Conservation (phyloP, 1,284 basidiomycete genomes). For the Papiliotrema flavescens region DNA sequence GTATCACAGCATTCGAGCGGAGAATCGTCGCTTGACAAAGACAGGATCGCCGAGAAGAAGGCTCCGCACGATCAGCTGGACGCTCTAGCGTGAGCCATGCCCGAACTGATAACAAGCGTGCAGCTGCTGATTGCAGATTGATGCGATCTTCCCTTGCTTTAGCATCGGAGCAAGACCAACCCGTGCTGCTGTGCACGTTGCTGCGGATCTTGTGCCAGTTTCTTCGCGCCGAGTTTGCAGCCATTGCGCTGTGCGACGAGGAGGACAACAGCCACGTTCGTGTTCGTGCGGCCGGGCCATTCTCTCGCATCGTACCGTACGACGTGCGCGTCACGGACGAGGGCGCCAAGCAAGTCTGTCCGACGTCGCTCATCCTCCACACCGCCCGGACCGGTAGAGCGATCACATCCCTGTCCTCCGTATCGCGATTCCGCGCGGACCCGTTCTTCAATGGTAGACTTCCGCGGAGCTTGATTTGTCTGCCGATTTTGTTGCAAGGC, state of each 20-base stretch:
- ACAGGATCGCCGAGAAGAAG: background rate
- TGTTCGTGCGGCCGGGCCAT: conserved; percentile 32
- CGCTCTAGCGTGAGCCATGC: conserved; percentile 12
- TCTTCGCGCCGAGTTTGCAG: conserved; percentile 35
- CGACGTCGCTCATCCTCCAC: conserved; percentile 32
- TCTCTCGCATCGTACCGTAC: conserved; percentile 26
- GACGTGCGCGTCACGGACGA: conserved; percentile 27
- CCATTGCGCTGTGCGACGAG: conserved; percentile 30
- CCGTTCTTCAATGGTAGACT: conserved; percentile 27
- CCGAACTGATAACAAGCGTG: too few species aligned
- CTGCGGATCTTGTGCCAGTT: conserved; percentile 37
- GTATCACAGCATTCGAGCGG: conserved; percentile 1
- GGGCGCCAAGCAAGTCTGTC: conserved; percentile 21
- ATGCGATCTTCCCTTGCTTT: conserved; percentile 37
- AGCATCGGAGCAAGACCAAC: conserved; percentile 35
- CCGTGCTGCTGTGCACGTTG: conserved; percentile 29
- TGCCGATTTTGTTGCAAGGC: conserved; percentile 36
- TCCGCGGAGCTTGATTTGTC: conserved; percentile 27
- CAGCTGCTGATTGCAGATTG: conserved; percentile 14
- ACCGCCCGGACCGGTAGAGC: conserved; percentile 33
- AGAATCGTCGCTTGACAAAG: background rate
- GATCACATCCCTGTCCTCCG: conserved; percentile 16
- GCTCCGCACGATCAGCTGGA: conserved; percentile 10
- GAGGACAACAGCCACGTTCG: conserved; percentile 18
- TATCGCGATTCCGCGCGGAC: conserved; percentile 23